A percentile compares a stretch with the other conserved stretches of the same genome.
Evolutionary conservation across 2,329 filamentous ascomycete species (phyloP).

Genomic region (Fusarium palustre): DNA sequence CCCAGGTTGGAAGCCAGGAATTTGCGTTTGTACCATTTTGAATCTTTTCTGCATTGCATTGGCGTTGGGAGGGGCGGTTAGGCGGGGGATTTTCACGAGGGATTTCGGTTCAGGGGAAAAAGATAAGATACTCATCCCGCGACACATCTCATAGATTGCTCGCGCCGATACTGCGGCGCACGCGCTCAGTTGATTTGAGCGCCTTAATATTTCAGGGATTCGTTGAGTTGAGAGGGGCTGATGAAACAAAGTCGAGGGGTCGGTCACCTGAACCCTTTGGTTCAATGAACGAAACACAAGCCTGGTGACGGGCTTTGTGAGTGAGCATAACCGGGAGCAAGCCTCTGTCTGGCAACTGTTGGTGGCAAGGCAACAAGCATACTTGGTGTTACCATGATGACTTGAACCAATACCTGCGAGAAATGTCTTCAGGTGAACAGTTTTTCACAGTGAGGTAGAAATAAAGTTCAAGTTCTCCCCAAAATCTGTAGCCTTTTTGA

Average conservation of each 20-base stretch:
- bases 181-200: conserved; percentile 43
- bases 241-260: conserved; percentile 26
- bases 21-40: conserved; percentile 54
- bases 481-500: background rate
- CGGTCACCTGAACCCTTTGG: conserved; percentile 14
- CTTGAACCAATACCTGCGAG: conserved; percentile 15
- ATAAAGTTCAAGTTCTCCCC: conserved; percentile 37
- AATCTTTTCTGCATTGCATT: conserved; percentile 65
- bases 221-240: conserved; percentile 37
- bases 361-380: background rate
- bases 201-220: conserved; percentile 50
- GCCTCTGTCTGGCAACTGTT: background rate
- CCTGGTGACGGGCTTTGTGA: conserved; percentile 10
- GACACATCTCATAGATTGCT: conserved; percentile 57
- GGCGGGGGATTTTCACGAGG: conserved; percentile 48
- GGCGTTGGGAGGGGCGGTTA: conserved; percentile 62
- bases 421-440: conserved; percentile 2
- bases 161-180: conserved; percentile 44
- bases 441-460: conserved; percentile 34
- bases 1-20: conserved; percentile 12
- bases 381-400: conserved; percentile 7
- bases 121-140: conserved; percentile 55
- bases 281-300: conserved; percentile 20
- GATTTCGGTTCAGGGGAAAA: conserved; percentile 50
- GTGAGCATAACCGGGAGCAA: conserved; percentile 23